A percentile compares a stretch with the other conserved stretches of the same genome.
Conservation (phyloP, 345 rosid genomes). For the Ailanthus altissimus region DNA sequence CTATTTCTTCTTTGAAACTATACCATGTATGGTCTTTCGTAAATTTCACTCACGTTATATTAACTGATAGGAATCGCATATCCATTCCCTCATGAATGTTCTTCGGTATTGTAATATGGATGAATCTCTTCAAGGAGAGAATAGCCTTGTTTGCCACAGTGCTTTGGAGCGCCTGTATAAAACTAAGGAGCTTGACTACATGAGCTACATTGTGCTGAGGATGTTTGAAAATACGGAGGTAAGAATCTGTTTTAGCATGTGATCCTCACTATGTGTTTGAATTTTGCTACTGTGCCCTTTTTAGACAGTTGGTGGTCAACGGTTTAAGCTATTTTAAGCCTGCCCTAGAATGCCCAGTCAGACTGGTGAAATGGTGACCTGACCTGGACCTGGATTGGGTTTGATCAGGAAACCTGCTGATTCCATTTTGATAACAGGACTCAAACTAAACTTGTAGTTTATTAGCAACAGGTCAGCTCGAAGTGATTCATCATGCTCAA, state of each 20-base stretch:
- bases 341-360: background rate
- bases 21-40: background rate
- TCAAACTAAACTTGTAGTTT: background rate
- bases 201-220: conserved; percentile 93
- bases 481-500: no score
- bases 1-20: background rate
- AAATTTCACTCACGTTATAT: conserved; percentile 8
- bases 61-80: conserved; percentile 88
- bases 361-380: no score
- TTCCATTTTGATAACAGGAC: background rate
- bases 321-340: background rate
- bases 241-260: background rate
- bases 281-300: background rate
- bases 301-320: background rate
- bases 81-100: conserved; percentile 94
- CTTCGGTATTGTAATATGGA: conserved; percentile 96
- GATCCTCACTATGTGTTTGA: background rate
- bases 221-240: conserved; percentile 97
- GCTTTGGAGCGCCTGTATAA: conserved; percentile 81
- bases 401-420: background rate
- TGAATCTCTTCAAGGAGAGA: conserved; percentile 96
- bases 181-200: conserved; percentile 98
- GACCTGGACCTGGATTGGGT: background rate
- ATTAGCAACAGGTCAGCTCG: no score
- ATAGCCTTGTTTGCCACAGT: conserved; percentile 67